Evolutionary conservation across 371 early-diverging fungal genomes (phyloP), one percentile per base, ranked within the genome.

Genomic region (Mucor mucedo): DNA sequence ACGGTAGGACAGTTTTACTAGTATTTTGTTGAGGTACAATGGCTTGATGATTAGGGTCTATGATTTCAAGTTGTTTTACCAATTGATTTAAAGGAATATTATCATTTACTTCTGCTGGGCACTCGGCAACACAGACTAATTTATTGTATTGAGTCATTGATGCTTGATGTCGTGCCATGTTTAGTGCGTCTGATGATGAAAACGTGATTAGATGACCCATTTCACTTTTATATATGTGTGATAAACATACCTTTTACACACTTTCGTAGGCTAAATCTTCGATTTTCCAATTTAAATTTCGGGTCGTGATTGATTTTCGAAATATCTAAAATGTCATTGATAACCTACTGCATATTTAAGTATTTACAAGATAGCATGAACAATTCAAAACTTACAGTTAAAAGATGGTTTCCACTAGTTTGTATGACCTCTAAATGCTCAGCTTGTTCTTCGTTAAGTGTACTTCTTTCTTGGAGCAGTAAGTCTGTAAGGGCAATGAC

Each of bases 301-400:
- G 84, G 84, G 66, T 84, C 84, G 50, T 86, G 86, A 58, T 86
- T 84, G 33, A 86, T 79, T 56, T 84, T 80, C 16, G 86, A 83
- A 41, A 86, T 79, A 52, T 86, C 86, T 60, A 86, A 55, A 40
- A 86, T 84, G 49, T 86, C 86, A 59, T 86, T 86, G 54, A 68
- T 72, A 67, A 85, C 86, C 50, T 50, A 30, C 6, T 45, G 9
- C 29, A 48, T 9, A 28, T 28, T 9, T 28, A 11, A 48, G 28
- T 28, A 28, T 48, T 5, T 28, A 48, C 8, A 48, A 0, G 9
- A 44, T 44, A 5, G n/a, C 0, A 5, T 44, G 9, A 1, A 14
- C 7, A 14, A 5, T 1, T 2, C 1, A 3, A 47, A 47, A 47
- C 50, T 30, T 30, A 50, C 50, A 27, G 86, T 86, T 54, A 86